These are phyloP conservation scores for Aspergillus tanneri DNA, from an alignment of 2,329 filamentous ascomycete genomes.

Conservation along the genomic window DNA sequence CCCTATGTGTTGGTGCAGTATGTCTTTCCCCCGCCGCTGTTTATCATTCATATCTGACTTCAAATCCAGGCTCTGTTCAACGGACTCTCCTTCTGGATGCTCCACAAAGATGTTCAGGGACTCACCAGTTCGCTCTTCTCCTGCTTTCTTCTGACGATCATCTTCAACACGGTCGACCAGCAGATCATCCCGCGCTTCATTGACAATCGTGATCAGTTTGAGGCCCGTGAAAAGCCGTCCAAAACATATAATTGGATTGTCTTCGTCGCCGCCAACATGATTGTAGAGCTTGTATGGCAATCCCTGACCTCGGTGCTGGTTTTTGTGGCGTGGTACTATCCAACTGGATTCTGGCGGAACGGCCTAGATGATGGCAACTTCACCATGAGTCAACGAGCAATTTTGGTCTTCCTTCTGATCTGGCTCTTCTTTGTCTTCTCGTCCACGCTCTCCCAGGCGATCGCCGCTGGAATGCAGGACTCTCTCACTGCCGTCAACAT, in stretches of 20 bases:
- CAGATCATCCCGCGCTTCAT: constrained; percentile 61
- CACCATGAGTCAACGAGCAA: constrained; percentile 55
- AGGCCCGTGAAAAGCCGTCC: constrained; percentile 60
- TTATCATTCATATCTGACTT: neutral
- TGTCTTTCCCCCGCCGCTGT: neutral
- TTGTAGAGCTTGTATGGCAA: constrained; percentile 69
- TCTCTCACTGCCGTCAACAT: constrained; percentile 66
- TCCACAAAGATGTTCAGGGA: constrained; percentile 72
- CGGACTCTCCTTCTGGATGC: constrained; percentile 77
- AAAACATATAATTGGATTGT: constrained; percentile 73
- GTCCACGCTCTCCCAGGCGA: constrained; percentile 70
- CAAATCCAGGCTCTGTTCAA: constrained; percentile 64
- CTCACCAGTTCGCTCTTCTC: constrained; percentile 88
- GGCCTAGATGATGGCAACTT: constrained; percentile 34
- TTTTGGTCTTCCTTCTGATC: constrained; percentile 63
- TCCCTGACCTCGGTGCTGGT: constrained; percentile 62
- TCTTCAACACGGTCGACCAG: constrained; percentile 63
- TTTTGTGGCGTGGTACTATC: constrained; percentile 68
- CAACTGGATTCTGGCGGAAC: constrained; percentile 51
- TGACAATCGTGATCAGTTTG: constrained; percentile 59
- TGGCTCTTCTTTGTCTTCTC: constrained; percentile 69
- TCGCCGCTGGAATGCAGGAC: constrained; percentile 67
- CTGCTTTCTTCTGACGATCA: constrained; percentile 80
- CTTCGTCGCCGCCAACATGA: constrained; percentile 69
- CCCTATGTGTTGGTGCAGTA: constrained; percentile 61